A percentile compares a stretch with the other conserved stretches of the same genome.
Conservation (phyloP, 441 rosid genomes). For the Adansonia madagascariensis region DNA sequence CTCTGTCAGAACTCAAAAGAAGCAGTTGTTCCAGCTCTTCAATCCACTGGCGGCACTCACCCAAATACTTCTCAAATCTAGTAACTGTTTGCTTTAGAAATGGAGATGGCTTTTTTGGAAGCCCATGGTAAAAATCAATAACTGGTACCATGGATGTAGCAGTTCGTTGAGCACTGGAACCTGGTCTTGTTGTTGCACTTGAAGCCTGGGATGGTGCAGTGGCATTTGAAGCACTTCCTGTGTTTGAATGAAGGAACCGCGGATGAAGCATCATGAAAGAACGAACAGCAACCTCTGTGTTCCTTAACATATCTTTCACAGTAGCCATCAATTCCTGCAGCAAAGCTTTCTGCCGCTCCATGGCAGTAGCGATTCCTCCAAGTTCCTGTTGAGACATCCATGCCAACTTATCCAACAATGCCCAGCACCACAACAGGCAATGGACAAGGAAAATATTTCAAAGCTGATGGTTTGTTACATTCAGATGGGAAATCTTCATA, state of each 20-base stretch:
- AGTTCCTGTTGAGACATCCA: conserved; percentile 62
- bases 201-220: conserved; percentile 67
- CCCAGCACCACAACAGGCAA: conserved; percentile 2
- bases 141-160: conserved; percentile 61
- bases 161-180: conserved; percentile 61
- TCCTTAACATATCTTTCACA: conserved; percentile 79
- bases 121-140: conserved; percentile 85
- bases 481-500: conserved; percentile 11
- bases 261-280: conserved; percentile 86
- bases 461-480: background rate
- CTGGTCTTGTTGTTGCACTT: conserved; percentile 53
- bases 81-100: conserved; percentile 80
- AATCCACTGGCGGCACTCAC: conserved; percentile 87
- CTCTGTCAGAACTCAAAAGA: conserved; percentile 72
- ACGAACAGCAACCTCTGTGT: conserved; percentile 85
- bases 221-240: conserved; percentile 54
- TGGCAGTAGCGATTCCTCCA: conserved; percentile 81
- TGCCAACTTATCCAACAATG: background rate
- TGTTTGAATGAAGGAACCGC: conserved; percentile 63
- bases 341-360: conserved; percentile 84
- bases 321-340: conserved; percentile 79
- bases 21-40: conserved; percentile 93
- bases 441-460: conserved; percentile 13
- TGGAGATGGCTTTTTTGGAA: conserved; percentile 90
- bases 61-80: conserved; percentile 89